These are phyloP conservation scores for Hyaloscypha finlandica DNA, from an alignment of 495 filamentous ascomycete genomes.

Conservation along the genomic window DNA sequence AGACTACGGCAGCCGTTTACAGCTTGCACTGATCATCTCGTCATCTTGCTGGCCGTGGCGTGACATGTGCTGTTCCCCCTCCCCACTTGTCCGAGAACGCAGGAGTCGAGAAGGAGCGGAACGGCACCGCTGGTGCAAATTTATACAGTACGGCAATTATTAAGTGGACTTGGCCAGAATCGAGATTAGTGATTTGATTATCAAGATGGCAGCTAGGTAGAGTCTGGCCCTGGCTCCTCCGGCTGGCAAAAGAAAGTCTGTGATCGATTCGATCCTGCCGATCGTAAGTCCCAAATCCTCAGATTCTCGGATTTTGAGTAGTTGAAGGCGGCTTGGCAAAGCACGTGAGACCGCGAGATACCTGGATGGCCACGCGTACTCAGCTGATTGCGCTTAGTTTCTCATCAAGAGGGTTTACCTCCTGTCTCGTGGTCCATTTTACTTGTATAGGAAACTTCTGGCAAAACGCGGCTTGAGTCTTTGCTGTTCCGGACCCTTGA, in stretches of 20 bases:
- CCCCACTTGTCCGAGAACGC: not conserved
- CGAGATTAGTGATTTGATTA: constrained; percentile 7
- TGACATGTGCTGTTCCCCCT: not conserved
- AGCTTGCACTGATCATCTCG: not conserved
- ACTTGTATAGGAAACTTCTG: no score
- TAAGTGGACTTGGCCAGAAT: constrained; percentile 7
- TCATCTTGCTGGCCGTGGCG: not conserved
- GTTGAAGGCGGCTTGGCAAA: not conserved
- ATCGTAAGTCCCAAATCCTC: not conserved
- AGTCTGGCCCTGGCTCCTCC: not conserved
- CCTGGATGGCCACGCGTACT: not conserved
- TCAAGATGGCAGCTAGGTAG: not conserved
- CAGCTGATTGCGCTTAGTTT: not conserved
- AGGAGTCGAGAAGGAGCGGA: not conserved
- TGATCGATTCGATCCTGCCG: not conserved
- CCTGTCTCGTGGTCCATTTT: no score
- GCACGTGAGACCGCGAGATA: not conserved
- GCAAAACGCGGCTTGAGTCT: no score
- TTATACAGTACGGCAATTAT: constrained; percentile 10
- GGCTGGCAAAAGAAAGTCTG: not conserved
- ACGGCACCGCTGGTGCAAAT: not conserved
- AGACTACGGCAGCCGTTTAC: not conserved
- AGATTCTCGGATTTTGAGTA: not conserved
- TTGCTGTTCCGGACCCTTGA: no score
- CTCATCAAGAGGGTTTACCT: not conserved